These are phyloP conservation scores for Rubia peregrina DNA, from an alignment of 305 asterid genomes.

Conservation along the genomic window DNA sequence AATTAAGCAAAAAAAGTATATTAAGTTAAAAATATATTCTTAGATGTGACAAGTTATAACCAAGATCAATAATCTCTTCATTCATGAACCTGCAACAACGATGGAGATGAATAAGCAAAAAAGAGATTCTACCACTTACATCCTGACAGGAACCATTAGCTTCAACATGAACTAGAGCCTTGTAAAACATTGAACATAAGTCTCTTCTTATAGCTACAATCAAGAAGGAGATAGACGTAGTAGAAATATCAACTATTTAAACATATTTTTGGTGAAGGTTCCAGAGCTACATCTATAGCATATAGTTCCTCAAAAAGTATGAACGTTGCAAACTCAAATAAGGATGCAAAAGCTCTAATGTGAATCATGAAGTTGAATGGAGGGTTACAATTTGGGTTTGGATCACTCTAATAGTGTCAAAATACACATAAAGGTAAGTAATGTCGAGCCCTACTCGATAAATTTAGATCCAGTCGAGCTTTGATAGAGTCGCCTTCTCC, in stretches of 20 bases:
- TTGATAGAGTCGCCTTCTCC: constrained; percentile 61
- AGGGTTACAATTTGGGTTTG: no score
- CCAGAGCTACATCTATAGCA: no score
- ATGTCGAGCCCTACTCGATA: constrained; percentile 31
- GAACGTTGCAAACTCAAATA: no score
- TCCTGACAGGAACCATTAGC: neutral
- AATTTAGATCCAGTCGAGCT: constrained; percentile 37
- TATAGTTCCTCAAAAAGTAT: no score
- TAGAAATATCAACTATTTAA: neutral
- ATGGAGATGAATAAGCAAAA: neutral
- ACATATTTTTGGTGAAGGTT: no score
- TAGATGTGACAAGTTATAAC: neutral
- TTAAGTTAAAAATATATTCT: no score
- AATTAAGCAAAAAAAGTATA: constrained; percentile 9
- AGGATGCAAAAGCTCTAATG: no score
- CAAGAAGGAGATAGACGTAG: neutral
- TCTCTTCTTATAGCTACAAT: neutral
- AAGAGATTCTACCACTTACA: neutral
- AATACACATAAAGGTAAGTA: neutral
- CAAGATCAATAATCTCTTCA: constrained; percentile 23
- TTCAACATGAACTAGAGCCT: neutral
- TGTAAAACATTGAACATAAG: neutral
- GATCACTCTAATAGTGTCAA: no score
- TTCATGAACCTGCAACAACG: constrained; percentile 50
- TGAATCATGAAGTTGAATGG: no score